phyloP scores from a whole-genome alignment of 805 yeast species.

The Wickerhamiella brachini region DNA sequence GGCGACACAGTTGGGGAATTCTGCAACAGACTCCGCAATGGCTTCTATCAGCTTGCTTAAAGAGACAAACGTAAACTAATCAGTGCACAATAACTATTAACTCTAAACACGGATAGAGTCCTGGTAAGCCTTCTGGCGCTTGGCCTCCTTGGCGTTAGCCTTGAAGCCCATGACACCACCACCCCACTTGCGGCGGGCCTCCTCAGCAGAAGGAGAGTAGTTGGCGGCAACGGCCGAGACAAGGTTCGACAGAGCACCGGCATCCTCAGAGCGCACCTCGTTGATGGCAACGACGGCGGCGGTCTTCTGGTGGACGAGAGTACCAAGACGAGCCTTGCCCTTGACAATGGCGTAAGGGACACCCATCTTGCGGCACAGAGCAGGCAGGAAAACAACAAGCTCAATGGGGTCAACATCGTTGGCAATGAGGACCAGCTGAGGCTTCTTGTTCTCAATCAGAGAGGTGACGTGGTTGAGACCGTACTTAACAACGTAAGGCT shows the following conservation, averaged over 20 bases:
- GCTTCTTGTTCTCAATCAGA: constrained; percentile 95
- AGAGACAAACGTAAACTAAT: too few species aligned
- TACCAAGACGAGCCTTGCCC: constrained; percentile 98
- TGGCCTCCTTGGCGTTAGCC: constrained; percentile 73
- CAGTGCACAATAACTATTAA: background rate
- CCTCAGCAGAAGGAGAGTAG: constrained; percentile 90
- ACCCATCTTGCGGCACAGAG: constrained; percentile 98
- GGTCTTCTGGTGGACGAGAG: constrained; percentile 94
- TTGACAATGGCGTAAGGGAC: constrained; percentile 96
- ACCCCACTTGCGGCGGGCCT: constrained; percentile 98
- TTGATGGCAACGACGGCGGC: constrained; percentile 95
- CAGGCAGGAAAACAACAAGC: constrained; percentile 93
- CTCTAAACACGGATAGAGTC: constrained; percentile 26
- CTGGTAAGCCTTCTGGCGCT: constrained; percentile 47
- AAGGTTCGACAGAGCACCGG: constrained; percentile 84
- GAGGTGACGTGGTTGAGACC: constrained; percentile 99
- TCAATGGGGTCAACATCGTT: constrained; percentile 99
- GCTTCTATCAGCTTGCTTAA: too few species aligned
- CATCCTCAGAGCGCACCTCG: constrained; percentile 89
- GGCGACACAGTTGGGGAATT: too few species aligned
- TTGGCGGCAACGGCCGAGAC: constrained; percentile 86
- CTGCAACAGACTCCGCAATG: too few species aligned
- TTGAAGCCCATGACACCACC: constrained; percentile 97
- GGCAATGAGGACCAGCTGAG: constrained; percentile 92
- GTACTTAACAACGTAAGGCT: constrained; percentile 94